phyloP scores from a whole-genome alignment of 331 rosid species.

The Arachis monticola region DNA sequence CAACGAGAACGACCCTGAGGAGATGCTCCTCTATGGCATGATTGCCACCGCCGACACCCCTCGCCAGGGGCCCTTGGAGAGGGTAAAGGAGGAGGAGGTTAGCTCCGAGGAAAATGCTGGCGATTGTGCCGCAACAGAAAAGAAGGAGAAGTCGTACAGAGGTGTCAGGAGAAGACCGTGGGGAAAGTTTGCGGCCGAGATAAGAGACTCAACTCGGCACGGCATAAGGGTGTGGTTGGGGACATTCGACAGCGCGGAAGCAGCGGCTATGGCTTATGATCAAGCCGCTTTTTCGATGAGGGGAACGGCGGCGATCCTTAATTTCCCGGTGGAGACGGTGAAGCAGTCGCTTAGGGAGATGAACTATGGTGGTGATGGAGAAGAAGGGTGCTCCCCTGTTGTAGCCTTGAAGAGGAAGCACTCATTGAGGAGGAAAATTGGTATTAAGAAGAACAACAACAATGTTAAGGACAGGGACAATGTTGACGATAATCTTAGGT shows the following conservation, averaged over 20 bases:
- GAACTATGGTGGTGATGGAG: conserved; percentile 42
- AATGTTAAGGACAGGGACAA: conserved; percentile 32
- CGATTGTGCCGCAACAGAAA: not conserved
- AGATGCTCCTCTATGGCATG: conserved; percentile 81
- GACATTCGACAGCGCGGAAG: conserved; percentile 92
- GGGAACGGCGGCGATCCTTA: conserved; percentile 77
- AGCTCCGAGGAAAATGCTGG: conserved; percentile 43
- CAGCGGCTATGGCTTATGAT: conserved; percentile 89
- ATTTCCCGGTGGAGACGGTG: conserved; percentile 76
- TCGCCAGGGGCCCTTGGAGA: not conserved
- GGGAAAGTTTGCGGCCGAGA: conserved; percentile 97
- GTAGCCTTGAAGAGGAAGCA: conserved; percentile 88
- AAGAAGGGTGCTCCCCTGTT: conserved; percentile 83
- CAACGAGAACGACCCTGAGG: conserved; percentile 85
- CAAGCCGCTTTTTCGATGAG: conserved; percentile 97
- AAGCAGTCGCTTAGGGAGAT: conserved; percentile 74
- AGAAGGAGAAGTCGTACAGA: conserved; percentile 71
- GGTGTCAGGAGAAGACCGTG: conserved; percentile 88
- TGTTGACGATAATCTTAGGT: conserved; percentile 35
- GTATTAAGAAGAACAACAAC: conserved; percentile 50
- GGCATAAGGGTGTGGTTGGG: conserved; percentile 95
- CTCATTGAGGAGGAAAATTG: conserved; percentile 70
- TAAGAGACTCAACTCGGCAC: conserved; percentile 82
- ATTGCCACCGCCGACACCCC: conserved; percentile 44
- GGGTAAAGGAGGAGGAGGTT: conserved; percentile 69